These are phyloP conservation scores for Rosa lucieae DNA, from an alignment of 306 rosid genomes.

Conservation along the genomic window DNA sequence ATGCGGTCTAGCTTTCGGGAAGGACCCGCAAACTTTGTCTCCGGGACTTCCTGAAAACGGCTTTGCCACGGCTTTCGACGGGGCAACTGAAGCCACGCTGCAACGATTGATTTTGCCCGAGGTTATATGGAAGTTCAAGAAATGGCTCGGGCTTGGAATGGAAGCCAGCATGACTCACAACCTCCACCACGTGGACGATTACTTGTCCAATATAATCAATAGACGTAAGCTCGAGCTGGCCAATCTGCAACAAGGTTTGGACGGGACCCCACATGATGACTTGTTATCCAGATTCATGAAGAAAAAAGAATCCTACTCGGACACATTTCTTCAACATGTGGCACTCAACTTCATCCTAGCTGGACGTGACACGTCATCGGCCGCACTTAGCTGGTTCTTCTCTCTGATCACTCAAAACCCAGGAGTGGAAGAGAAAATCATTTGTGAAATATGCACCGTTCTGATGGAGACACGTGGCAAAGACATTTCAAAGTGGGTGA, in stretches of 20 bases:
- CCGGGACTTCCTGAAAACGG: slow-evolving; percentile 37
- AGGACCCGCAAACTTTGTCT: slow-evolving; percentile 68
- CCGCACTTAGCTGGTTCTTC: slow-evolving; percentile 88
- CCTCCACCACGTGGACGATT: slow-evolving; percentile 46
- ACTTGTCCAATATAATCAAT: slow-evolving; percentile 54
- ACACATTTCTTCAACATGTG: slow-evolving; percentile 74
- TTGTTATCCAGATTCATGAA: slow-evolving; percentile 79
- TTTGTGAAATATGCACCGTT: slow-evolving; percentile 61
- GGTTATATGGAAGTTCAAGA: slow-evolving; percentile 46
- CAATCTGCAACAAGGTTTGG: slow-evolving; percentile 10
- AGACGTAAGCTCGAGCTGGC: slow-evolving; percentile 58
- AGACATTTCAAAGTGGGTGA: slow-evolving; percentile 47
- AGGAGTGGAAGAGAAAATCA: slow-evolving; percentile 60
- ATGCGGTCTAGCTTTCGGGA: slow-evolving; percentile 86
- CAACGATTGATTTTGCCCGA: slow-evolving; percentile 48
- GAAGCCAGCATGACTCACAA: slow-evolving; percentile 54
- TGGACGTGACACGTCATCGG: slow-evolving; percentile 91
- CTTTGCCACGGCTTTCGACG: slow-evolving; percentile 50
- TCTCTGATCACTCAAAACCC: slow-evolving; percentile 60
- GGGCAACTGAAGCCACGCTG: slow-evolving; percentile 54
- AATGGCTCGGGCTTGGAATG: slow-evolving; percentile 64
- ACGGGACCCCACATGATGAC: slow-evolving; percentile 59
- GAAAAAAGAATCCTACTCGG: slow-evolving; percentile 67
- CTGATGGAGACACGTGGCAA: slow-evolving; percentile 68
- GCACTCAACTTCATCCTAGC: slow-evolving; percentile 92